phyloP scores from a whole-genome alignment of 768 basidiomycete genomes.

The Neoboletus subvelutipes region DNA sequence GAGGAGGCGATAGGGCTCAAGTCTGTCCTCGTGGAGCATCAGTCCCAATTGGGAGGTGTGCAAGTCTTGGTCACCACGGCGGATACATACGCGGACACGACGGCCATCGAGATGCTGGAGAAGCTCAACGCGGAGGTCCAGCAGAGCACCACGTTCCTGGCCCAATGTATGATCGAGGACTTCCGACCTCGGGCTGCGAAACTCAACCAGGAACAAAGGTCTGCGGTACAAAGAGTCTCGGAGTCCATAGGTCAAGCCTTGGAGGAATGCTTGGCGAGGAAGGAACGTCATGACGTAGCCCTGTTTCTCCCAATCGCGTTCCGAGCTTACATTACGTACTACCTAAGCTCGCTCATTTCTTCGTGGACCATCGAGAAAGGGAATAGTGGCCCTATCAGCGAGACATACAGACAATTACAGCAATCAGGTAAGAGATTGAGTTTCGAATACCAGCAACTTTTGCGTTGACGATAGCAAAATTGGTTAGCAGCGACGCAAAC shows the following conservation, averaged over 20 bases:
- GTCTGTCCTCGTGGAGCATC: background rate
- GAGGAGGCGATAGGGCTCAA: background rate
- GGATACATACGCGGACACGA: conserved; percentile 5
- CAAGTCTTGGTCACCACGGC: conserved; percentile 2
- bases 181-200: background rate
- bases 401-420: conserved; percentile 7
- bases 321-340: conserved; percentile 4
- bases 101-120: background rate
- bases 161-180: background rate
- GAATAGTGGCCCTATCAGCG: background rate
- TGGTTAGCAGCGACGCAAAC: conserved; percentile 4
- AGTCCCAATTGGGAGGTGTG: background rate
- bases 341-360: conserved; percentile 2
- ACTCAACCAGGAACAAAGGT: background rate
- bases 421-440: background rate
- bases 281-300: background rate
- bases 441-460: background rate
- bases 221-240: background rate
- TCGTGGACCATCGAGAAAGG: conserved; percentile 11
- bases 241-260: conserved; percentile 4
- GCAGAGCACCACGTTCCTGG: conserved; percentile 3
- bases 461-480: background rate
- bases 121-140: conserved; percentile 15
- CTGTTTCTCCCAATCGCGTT: conserved; percentile 10
- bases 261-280: background rate